Evolutionary conservation across 164 flowering plant species (phyloP).

Genomic region (Tinospora cordifolia): DNA sequence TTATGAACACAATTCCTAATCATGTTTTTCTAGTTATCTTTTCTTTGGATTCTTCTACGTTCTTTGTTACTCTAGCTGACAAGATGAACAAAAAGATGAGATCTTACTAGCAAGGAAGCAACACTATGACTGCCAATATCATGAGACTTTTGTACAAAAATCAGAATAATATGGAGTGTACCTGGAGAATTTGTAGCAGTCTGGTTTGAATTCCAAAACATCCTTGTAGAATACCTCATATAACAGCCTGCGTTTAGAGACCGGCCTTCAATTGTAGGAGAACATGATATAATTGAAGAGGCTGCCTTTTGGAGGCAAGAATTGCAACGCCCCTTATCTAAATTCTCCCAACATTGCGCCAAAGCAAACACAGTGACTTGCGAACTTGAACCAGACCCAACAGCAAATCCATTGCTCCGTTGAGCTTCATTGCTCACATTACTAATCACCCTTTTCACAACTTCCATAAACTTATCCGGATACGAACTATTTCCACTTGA

Average conservation of each 20-base stretch:
- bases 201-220: neutral
- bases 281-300: neutral
- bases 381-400: neutral
- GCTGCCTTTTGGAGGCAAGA: neutral
- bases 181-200: neutral
- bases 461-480: neutral
- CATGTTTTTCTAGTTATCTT: neutral
- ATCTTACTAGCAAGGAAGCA: too few species aligned
- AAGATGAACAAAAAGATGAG: too few species aligned
- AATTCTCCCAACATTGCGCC: neutral
- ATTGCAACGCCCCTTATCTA: neutral
- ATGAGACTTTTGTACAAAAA: neutral
- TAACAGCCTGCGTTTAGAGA: neutral
- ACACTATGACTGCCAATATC: neutral
- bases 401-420: neutral
- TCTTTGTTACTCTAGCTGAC: too few species aligned
- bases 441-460: neutral
- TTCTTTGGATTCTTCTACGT: neutral
- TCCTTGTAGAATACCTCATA: constrained; percentile 1
- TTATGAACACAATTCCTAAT: too few species aligned
- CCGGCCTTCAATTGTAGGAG: neutral
- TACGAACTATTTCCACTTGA: neutral
- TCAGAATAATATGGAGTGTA: neutral
- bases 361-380: neutral
- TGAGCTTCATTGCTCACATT: neutral